Conservation (phyloP, 169 alveolate species). For the Perkinsus chesapeaki region DNA sequence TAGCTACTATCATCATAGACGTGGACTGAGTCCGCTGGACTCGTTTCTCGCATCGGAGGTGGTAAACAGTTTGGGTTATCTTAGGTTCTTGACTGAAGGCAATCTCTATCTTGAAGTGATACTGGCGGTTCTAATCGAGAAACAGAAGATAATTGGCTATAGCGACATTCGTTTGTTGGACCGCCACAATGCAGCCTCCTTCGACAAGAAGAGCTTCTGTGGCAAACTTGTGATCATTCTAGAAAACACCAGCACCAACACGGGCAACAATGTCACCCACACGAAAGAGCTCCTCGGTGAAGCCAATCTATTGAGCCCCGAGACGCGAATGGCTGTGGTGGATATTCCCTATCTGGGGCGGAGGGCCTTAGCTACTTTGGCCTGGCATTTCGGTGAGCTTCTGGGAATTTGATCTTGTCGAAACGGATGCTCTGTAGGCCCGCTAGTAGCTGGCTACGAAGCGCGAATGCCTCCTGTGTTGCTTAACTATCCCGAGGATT, state of each 20-base stretch:
- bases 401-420: background rate
- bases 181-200: background rate
- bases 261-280: background rate
- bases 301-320: background rate
- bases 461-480: background rate
- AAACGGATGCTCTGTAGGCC: background rate
- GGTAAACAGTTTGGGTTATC: background rate
- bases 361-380: background rate
- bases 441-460: background rate
- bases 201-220: background rate
- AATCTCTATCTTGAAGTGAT: background rate
- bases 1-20: too few species aligned
- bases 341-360: background rate
- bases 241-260: background rate
- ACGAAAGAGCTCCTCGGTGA: background rate
- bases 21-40: too few species aligned
- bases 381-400: background rate
- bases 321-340: background rate
- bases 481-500: background rate
- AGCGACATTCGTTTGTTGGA: background rate
- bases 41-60: too few species aligned
- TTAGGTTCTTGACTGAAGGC: background rate
- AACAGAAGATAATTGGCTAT: background rate
- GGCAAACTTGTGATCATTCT: background rate
- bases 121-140: background rate